Conservation (phyloP, 305 asterid species). For the Ilex paraguariensis region DNA sequence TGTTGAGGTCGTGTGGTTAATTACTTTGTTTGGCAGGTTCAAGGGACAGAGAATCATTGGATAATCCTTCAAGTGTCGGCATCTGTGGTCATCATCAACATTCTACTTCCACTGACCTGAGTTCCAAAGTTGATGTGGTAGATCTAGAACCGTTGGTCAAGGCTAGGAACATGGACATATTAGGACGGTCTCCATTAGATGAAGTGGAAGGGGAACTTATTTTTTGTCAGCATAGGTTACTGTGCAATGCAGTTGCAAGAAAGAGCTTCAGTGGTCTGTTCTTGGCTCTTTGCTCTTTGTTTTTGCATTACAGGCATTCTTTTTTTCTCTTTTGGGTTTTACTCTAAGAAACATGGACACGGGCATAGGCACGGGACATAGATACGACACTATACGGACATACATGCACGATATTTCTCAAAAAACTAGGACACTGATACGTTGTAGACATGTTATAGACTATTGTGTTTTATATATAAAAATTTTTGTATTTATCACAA, state of each 20-base stretch:
- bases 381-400: too few species aligned
- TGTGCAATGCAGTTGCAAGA: slow-evolving; percentile 47
- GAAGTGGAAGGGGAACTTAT: slow-evolving; percentile 95
- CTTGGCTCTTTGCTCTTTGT: slow-evolving; percentile 12
- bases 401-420: too few species aligned
- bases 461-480: too few species aligned
- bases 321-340: neutral
- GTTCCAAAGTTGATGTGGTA: slow-evolving; percentile 32
- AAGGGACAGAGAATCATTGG: slow-evolving; percentile 53
- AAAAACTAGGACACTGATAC: too few species aligned
- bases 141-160: slow-evolving; percentile 48
- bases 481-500: too few species aligned
- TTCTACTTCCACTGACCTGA: slow-evolving; percentile 32
- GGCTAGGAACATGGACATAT: slow-evolving; percentile 47
- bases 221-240: slow-evolving; percentile 67
- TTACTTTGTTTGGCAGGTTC: slow-evolving; percentile 45
- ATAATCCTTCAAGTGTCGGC: slow-evolving; percentile 82
- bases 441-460: too few species aligned
- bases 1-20: slow-evolving; percentile 26
- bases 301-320: neutral
- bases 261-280: slow-evolving; percentile 59
- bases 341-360: too few species aligned
- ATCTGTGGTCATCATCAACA: slow-evolving; percentile 57
- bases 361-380: too few species aligned
- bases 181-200: slow-evolving; percentile 71